Base-by-base conservation (phyloP, 2,329 filamentous ascomycete genomes). In the Albifimbria verrucaria region DNA sequence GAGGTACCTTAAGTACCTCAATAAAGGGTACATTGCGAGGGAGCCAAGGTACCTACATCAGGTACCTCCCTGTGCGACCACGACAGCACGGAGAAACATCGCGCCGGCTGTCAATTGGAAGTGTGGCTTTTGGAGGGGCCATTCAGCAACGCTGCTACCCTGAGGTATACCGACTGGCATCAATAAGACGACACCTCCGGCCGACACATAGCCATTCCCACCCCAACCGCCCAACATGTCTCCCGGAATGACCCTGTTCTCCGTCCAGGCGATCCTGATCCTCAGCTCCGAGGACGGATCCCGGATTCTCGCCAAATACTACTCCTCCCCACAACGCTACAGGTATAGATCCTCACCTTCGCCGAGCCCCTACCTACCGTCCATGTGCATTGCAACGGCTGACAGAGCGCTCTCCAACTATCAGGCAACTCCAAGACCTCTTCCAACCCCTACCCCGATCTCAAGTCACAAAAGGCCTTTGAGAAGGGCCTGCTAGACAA, bases 401-500 rank as follows among this genome's bases (percentile, higher is more conserved):
- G 48, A 67, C 51, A 39, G 32, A 12, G 18, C 56, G 52, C 77
- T 63, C 71, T 73, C 25, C 54, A 50, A 47, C 10, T 48, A 54
- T 21, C 55, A 65, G 62, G 61, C 59, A 62, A 58, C 56, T 72
- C 80, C 52, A 75, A 79, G 60, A 78, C 82, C 62, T 76, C 81
- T 50, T 76, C 74, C 61, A 90, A 89, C 68, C 90, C 92, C 21
- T 97, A 97, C 73, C 80, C 90, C 54, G 91, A 90, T 54, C 75
- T 94, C 52, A 97, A 97, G 78, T 86, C 95, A 63, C 94, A 99
- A 76, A 96, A 95, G 73, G 83, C 89, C 2, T 99, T 99, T 67
- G 94, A 99, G 74, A 97, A 97, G 77, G 94, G 92, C 6, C 82
- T 99, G 39, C 77, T 97, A 55, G 88, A 96, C 66, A 97, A 99